Evolutionary conservation across 179 eudicot genomes (phyloP).

Genomic region (Silene coronaria): DNA sequence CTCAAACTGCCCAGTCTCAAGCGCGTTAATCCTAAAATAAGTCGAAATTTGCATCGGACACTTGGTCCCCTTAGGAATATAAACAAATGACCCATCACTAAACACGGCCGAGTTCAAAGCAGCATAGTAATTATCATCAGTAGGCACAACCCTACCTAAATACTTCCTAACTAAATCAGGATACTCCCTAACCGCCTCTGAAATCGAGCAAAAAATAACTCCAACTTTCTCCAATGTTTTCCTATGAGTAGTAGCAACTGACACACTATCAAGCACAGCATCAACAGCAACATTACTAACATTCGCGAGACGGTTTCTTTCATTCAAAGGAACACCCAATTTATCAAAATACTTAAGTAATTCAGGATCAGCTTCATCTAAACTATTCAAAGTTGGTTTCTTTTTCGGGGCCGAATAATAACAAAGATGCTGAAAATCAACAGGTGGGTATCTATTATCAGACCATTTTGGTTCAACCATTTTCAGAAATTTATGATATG

Average conservation of each 20-base stretch:
- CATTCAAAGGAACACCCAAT: conserved; percentile 67
- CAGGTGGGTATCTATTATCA: conserved; percentile 64
- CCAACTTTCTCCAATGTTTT: conserved; percentile 66
- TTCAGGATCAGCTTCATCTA: conserved; percentile 96
- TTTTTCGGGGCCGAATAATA: conserved; percentile 83
- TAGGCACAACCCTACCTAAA: conserved; percentile 71
- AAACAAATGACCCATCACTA: conserved; percentile 95
- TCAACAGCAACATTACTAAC: conserved; percentile 64
- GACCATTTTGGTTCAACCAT: conserved; percentile 94
- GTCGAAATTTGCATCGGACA: conserved; percentile 99
- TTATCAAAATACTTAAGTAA: conserved; percentile 72
- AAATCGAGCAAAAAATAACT: conserved; percentile 89
- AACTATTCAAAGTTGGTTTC: conserved; percentile 75
- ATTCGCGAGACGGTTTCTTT: conserved; percentile 70
- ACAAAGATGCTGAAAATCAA: conserved; percentile 64
- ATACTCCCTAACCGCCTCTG: conserved; percentile 78
- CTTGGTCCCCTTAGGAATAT: conserved; percentile 64
- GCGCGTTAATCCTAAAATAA: conserved; percentile 83
- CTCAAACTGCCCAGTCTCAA: conserved; percentile 93
- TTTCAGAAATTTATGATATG: conserved; percentile 56
- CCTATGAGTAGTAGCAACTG: conserved; percentile 89
- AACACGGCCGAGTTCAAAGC: conserved; percentile 90
- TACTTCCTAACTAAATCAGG: conserved; percentile 75
- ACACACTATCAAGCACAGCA: conserved; percentile 92
- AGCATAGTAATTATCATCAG: conserved; percentile 84